Base-by-base conservation (phyloP, 257 asterid species). In the Lantana camara region DNA sequence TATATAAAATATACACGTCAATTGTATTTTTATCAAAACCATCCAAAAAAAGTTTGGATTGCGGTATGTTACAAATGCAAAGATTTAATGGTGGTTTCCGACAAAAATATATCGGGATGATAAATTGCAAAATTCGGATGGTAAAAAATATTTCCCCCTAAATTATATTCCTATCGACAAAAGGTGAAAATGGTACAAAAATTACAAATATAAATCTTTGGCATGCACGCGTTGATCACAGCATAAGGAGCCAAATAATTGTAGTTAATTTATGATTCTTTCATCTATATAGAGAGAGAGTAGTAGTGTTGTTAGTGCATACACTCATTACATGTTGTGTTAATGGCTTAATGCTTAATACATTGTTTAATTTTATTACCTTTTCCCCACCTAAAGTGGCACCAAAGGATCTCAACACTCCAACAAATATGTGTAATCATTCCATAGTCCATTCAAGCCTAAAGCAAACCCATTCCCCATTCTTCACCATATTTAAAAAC, bases 351-450 rank as follows among this genome's bases (percentile, higher is more conserved):
- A 51, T 20, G 19, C 2, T 17, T n/a, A 13, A 19, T 47, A 47
- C 53, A 19, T 20, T 5, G n/a, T 48, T n/a, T 27, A 27, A 27
- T 27, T 30, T 35, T 7, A 35, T 35, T 10, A 29, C 38, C 34
- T 27, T 52, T 24, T 52, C 58, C 58, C 40, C n/a, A 29, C 58
- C 58, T 5, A 52, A 52, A 52, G 58, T 27, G 5, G 14, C 6
- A 8, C n/a, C n/a, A n/a, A n/a, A n/a, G n/a, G 14, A 2, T 0
- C 13, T 11, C 4, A 9, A 51, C 23, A 1, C 11, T 19, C 37
- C 19, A 51, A 23, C 15, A 51, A 51, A 51, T 51, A 23, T 48
- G 21, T 22, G 37, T 50, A 50, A 21, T 51, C 20, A 51, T 35
- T 7, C 40, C 40, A 35, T 35, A 35, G 8, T 12, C 57, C 57